Evolutionary conservation across 2,329 filamentous ascomycete species (phyloP).

Genomic region (Beauveria sp.): DNA sequence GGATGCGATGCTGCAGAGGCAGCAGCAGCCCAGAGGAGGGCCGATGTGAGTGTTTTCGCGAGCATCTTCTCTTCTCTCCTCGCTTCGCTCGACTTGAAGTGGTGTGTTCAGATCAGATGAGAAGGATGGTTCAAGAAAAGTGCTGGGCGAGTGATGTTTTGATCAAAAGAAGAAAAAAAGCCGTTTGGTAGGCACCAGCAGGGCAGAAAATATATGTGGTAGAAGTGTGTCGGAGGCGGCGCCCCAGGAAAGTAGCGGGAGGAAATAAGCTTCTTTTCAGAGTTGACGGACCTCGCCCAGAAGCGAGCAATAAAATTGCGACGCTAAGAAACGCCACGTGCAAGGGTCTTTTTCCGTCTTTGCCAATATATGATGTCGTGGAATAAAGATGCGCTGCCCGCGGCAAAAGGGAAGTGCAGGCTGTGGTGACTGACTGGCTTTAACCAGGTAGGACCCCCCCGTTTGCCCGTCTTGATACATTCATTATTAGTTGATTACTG

Average conservation of each 20-base stretch:
- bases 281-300: not conserved
- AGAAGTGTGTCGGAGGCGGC: not conserved
- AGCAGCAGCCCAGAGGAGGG: not conserved
- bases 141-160: too few relatives aligned
- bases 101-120: too few relatives aligned
- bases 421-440: too few relatives aligned
- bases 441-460: not conserved
- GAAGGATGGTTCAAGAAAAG: not conserved
- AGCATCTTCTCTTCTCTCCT: not conserved
- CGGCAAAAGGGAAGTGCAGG: not conserved
- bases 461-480: not conserved
- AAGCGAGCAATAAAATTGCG: not conserved
- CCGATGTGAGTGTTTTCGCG: not conserved
- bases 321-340: not conserved
- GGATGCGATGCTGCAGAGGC: constrained; percentile 4
- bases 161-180: not conserved
- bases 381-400: not conserved
- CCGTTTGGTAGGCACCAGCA: not conserved
- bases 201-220: not conserved
- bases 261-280: constrained; percentile 11
- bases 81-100: not conserved
- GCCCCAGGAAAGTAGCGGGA: not conserved
- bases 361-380: not conserved
- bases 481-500: not conserved
- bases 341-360: not conserved